Conservation (phyloP, 352 stramenopile genomes). For the Phytophthora aleatoria region DNA sequence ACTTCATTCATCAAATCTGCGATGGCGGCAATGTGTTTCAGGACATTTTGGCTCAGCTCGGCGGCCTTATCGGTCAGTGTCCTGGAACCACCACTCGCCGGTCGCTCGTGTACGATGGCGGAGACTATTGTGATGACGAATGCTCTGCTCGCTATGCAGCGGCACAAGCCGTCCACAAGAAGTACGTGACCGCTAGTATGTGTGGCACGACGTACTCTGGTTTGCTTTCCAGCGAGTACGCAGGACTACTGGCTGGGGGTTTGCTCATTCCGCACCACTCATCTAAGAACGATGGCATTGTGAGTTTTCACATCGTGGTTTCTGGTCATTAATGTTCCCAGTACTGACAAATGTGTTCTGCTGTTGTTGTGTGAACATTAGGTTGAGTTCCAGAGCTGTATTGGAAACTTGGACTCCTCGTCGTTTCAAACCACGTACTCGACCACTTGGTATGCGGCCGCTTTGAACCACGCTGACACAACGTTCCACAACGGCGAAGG, state of each 20-base stretch:
- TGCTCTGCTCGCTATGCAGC: constrained; percentile 39
- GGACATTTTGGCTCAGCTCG: constrained; percentile 29
- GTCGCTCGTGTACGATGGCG: constrained; percentile 49
- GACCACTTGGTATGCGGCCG: constrained; percentile 50
- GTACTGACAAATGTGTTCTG: not conserved
- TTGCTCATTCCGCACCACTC: constrained; percentile 53
- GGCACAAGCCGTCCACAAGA: constrained; percentile 35
- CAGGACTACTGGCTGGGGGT: constrained; percentile 37
- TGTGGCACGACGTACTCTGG: constrained; percentile 51
- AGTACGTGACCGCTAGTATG: constrained; percentile 46
- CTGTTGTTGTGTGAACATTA: constrained; percentile 12
- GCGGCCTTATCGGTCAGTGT: constrained; percentile 46
- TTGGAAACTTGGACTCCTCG: constrained; percentile 38
- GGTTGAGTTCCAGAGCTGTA: constrained; percentile 71
- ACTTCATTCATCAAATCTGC: constrained; percentile 51
- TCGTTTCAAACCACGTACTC: constrained; percentile 46
- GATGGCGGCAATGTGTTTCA: constrained; percentile 31
- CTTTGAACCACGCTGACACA: constrained; percentile 63
- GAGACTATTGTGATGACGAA: constrained; percentile 32
- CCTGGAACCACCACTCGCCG: constrained; percentile 38
- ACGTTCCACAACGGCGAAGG: constrained; percentile 66
- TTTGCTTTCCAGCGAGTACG: constrained; percentile 46
- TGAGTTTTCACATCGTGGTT: constrained; percentile 17
- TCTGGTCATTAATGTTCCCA: not conserved
- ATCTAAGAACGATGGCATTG: constrained; percentile 60